Conservation (phyloP, 2,329 filamentous ascomycete genomes). For the Cladosporium phlei region DNA sequence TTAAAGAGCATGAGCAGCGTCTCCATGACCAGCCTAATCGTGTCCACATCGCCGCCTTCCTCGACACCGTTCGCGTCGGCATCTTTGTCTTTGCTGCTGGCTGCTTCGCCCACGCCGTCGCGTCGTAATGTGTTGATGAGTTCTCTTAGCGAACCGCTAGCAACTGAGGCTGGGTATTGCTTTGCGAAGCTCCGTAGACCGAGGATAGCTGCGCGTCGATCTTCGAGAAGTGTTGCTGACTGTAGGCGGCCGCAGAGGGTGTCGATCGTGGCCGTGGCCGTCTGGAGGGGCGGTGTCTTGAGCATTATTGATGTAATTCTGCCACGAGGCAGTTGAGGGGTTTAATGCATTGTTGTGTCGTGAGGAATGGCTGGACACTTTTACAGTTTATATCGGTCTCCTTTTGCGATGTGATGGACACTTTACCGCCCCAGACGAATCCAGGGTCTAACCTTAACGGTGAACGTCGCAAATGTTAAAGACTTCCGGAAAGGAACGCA, state of each 20-base stretch:
- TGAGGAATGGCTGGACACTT: neutral
- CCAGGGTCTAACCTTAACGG: too few relatives aligned
- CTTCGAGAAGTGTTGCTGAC: slow-evolving; percentile 88
- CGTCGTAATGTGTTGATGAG: slow-evolving; percentile 80
- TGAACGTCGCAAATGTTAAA: too few relatives aligned
- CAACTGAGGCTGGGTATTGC: slow-evolving; percentile 90
- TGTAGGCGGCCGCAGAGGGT: slow-evolving; percentile 80
- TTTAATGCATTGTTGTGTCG: slow-evolving; percentile 2
- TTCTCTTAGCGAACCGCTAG: slow-evolving; percentile 83
- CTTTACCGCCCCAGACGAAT: too few relatives aligned
- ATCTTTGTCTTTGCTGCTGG: slow-evolving; percentile 20
- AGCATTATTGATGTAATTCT: slow-evolving; percentile 35
- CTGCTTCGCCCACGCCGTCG: slow-evolving; percentile 50
- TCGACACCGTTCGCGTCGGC: slow-evolving; percentile 49
- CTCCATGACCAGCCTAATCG: slow-evolving; percentile 89
- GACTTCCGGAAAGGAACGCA: too few relatives aligned
- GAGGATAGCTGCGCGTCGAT: slow-evolving; percentile 86
- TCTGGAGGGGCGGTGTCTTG: slow-evolving; percentile 87
- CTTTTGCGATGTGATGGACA: slow-evolving; percentile 9
- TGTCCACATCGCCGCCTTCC: slow-evolving; percentile 71
- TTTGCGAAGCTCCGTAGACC: slow-evolving; percentile 94
- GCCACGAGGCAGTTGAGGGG: slow-evolving; percentile 4
- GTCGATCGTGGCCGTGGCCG: slow-evolving; percentile 88
- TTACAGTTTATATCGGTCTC: neutral
- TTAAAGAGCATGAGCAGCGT: slow-evolving; percentile 91